Base-by-base conservation (phyloP, 2,329 filamentous ascomycete species). In the Curvularia hawaiiensis region DNA sequence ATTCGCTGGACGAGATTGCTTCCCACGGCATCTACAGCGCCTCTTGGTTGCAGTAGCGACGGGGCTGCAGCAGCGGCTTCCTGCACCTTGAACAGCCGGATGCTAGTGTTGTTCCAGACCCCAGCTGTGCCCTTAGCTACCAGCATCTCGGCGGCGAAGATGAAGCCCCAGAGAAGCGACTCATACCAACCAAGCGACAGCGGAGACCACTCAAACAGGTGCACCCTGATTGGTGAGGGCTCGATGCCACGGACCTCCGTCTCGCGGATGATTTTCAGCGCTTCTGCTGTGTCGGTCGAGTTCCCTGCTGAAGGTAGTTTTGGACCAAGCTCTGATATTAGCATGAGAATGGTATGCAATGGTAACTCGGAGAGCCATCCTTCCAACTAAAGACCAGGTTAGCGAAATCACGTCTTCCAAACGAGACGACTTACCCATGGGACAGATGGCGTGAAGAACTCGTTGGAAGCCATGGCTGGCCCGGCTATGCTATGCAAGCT, bases 101-200 rank as follows among this genome's bases (percentile, higher is more conserved):
- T 91, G 2, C 83, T 82, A 1, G 95, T 98, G 35, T 92, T 90
- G 71, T 94, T 97, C 94, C 95, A 99, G 1, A 97, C 88, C 8
- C 95, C 94, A 31, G 93, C 91, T 2, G 91, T 93, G 30, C 93
- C 93, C 72, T 90, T 93, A 0, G 89, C 86, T 28, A 94, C 86
- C 56, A 92, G 87, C 88, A 97, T 91, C 79, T 99, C 95, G 68
- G 88, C 89, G 28, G 90, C 88, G 74, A 97, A 98, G 52, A 97
- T 87, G 67, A 97, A 91, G 16, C 92, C 89, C 95, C 95, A 99
- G 10, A 99, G 82, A 12, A 98, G 82, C 5, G 91, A 94, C 76
- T 97, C 92, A 75, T 98, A 97, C 95, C 95, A 98, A 48, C 93
- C 94, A 50, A 98, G 82, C 0, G 91, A 90, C 33, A 97, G 81